These are phyloP conservation scores for Alternaria sp. DNA, from an alignment of 2,329 filamentous ascomycete species.

Conservation along the genomic window DNA sequence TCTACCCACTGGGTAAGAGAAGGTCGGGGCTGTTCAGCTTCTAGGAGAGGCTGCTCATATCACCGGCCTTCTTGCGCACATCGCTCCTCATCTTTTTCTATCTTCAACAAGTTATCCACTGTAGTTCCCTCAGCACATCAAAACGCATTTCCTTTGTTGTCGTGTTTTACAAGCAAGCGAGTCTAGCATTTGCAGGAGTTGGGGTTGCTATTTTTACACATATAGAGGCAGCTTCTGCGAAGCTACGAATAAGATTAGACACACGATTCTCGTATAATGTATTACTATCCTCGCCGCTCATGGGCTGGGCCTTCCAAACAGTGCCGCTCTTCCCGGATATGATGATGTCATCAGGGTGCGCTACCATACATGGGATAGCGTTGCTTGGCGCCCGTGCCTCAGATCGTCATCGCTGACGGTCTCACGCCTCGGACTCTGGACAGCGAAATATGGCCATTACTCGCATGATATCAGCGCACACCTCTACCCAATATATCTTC, in stretches of 20 bases:
- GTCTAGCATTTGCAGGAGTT: conserved; percentile 10
- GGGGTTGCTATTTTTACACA: background rate
- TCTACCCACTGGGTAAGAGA: conserved; percentile 58
- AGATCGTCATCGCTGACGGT: background rate
- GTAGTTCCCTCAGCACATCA: background rate
- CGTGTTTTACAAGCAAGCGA: conserved; percentile 5
- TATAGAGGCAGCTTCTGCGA: background rate
- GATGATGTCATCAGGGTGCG: background rate
- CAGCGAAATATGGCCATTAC: accelerated
- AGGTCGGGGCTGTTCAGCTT: conserved; percentile 49
- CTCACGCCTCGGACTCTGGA: accelerated
- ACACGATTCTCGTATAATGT: background rate
- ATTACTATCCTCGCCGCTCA: background rate
- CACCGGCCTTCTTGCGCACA: background rate
- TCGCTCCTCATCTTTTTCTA: background rate
- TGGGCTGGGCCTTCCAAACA: background rate
- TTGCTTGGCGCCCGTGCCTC: accelerated
- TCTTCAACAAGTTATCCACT: background rate
- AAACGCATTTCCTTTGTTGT: background rate
- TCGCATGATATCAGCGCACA: background rate
- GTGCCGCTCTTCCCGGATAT: background rate
- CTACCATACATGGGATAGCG: background rate
- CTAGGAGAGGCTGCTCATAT: conserved; percentile 6
- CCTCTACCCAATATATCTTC: accelerated
- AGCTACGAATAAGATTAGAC: conserved; percentile 1